phyloP scores from a whole-genome alignment of 2,329 filamentous ascomycete species.

The Pyrenophora seminiperda region DNA sequence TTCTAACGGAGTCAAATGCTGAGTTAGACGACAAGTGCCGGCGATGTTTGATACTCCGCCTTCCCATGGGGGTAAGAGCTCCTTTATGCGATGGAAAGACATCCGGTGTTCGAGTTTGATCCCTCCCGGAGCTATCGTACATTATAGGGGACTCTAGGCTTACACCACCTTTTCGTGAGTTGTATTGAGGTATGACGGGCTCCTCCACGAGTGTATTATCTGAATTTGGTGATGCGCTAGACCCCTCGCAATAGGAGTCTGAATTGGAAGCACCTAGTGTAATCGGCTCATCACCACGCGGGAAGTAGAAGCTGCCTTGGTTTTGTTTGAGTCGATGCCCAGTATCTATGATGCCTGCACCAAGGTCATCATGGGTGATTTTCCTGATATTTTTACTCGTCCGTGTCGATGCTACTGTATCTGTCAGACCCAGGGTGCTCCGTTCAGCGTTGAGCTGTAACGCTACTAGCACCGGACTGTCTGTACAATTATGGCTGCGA shows the following conservation, averaged over 20 bases:
- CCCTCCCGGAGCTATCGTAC: background rate
- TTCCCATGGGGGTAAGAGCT: background rate
- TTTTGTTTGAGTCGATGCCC: background rate
- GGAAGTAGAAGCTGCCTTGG: background rate
- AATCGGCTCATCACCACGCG: conserved; percentile 1
- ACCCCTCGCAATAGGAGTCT: background rate
- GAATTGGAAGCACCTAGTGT: too few relatives aligned
- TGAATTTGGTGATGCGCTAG: conserved; percentile 11
- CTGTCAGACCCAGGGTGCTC: background rate
- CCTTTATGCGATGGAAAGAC: background rate
- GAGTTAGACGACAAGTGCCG: background rate
- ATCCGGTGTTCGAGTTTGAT: background rate
- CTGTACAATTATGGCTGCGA: background rate
- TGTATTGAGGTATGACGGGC: background rate
- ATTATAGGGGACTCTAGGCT: background rate
- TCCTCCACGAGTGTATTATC: conserved; percentile 18
- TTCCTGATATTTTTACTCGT: background rate
- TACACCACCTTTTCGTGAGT: background rate
- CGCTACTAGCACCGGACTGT: conserved; percentile 9
- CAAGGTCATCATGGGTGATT: background rate
- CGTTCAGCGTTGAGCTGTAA: conserved; percentile 7
- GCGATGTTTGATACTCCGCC: background rate
- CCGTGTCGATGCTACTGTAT: background rate
- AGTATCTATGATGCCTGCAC: background rate
- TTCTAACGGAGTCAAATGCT: background rate